Conservation (phyloP, 768 basidiomycete species). For the Roridomyces roridus region DNA sequence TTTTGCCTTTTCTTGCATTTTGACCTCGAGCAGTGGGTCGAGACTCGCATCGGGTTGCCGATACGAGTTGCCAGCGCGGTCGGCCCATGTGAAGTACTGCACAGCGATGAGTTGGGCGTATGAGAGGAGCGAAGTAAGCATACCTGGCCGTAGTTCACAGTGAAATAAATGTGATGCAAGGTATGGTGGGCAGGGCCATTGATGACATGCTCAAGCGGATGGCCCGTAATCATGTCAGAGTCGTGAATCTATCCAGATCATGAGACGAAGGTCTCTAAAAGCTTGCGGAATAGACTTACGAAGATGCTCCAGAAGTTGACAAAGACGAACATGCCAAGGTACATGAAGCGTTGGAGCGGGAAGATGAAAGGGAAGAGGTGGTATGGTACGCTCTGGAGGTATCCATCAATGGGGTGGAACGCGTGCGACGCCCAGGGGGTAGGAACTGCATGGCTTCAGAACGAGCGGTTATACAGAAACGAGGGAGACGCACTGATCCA, state of each 20-base stretch:
- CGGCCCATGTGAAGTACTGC: constrained; percentile 97
- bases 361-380: constrained; percentile 91
- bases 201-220: constrained; percentile 85
- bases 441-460: constrained; percentile 66
- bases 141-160: constrained; percentile 93
- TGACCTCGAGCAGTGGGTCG: constrained; percentile 84
- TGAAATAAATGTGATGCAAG: constrained; percentile 96
- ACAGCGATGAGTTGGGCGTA: constrained; percentile 23
- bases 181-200: constrained; percentile 99
- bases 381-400: constrained; percentile 92
- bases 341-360: constrained; percentile 86
- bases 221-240: constrained; percentile 97
- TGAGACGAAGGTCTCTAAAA: not conserved
- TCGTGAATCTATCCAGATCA: constrained; percentile 82
- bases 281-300: constrained; percentile 51
- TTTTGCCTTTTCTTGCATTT: constrained; percentile 29
- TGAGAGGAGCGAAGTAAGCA: constrained; percentile 25
- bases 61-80: constrained; percentile 84
- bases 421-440: constrained; percentile 98
- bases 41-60: constrained; percentile 83
- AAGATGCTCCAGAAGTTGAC: constrained; percentile 96
- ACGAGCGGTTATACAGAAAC: not conserved
- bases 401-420: constrained; percentile 97
- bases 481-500: constrained; percentile 81
- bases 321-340: constrained; percentile 85